Conservation (phyloP, 192 early-diverging fungal genomes). For the Neocallimastix lanati region DNA sequence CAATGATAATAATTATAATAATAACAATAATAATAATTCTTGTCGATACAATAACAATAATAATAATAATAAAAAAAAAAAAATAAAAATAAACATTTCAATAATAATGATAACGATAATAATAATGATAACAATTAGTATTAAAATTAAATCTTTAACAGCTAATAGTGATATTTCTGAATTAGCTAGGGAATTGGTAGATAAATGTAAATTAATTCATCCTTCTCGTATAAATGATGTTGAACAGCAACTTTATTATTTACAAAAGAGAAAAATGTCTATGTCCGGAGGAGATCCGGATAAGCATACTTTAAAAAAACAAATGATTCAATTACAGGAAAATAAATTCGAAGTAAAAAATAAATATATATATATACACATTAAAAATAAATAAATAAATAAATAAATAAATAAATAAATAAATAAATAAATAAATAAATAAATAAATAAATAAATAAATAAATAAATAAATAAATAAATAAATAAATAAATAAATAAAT, state of each 20-base stretch:
- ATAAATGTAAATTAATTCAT: slow-evolving; percentile 4
- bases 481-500: no score
- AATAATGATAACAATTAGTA: not conserved
- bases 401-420: no score
- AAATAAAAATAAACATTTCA: no score
- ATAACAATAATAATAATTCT: no score
- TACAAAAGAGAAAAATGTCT: not conserved
- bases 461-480: no score
- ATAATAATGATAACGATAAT: not conserved
- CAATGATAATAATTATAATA: no score
- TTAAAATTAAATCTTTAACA: not conserved
- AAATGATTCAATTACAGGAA: not conserved
- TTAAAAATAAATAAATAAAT: not conserved
- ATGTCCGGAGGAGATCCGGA: not conserved
- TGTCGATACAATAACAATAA: no score
- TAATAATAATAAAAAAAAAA: no score
- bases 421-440: no score
- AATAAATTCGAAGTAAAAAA: not conserved
- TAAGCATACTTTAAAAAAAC: not conserved
- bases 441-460: no score
- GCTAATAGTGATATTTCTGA: not conserved
- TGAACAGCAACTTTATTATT: not conserved
- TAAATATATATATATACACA: no score
- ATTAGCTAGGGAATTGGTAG: slow-evolving; percentile 1
- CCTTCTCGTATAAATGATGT: slow-evolving; percentile 1